Conservation (phyloP, 331 rosid genomes). For the Spiraea crenata region DNA sequence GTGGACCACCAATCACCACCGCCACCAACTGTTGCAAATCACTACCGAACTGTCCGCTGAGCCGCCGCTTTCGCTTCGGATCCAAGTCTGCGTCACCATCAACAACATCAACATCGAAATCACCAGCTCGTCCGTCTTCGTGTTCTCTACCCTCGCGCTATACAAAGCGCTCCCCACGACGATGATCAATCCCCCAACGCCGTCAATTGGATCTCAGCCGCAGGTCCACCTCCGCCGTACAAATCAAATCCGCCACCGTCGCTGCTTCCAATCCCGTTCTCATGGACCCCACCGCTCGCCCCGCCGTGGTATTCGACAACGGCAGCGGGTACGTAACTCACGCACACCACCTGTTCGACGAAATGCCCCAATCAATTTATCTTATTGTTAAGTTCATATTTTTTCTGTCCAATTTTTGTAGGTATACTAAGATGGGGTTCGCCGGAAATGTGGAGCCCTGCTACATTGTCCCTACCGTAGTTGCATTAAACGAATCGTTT, state of each 20-base stretch:
- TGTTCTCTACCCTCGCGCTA: conserved; percentile 29
- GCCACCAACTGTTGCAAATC: conserved; percentile 26
- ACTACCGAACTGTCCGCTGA: conserved; percentile 43
- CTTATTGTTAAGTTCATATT: not conserved
- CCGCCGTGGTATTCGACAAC: conserved; percentile 94
- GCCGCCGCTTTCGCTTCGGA: conserved; percentile 61
- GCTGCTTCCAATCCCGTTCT: conserved; percentile 26
- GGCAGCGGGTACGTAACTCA: conserved; percentile 76
- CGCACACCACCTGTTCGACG: conserved; percentile 35
- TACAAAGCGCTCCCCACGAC: conserved; percentile 44
- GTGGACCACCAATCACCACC: conserved; percentile 30
- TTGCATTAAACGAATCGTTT: conserved; percentile 86
- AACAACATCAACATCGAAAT: conserved; percentile 14
- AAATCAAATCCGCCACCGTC: conserved; percentile 11
- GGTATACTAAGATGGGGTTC: conserved; percentile 98
- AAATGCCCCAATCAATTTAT: conserved; percentile 24
- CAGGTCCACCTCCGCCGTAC: conserved; percentile 46
- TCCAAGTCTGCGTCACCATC: conserved; percentile 61
- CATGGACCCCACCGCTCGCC: conserved; percentile 95
- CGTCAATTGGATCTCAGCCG: conserved; percentile 66
- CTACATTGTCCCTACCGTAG: conserved; percentile 81
- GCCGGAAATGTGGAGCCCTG: conserved; percentile 99
- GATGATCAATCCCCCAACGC: conserved; percentile 64
- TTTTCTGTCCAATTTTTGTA: conserved; percentile 26
- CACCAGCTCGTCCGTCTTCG: conserved; percentile 24